Base-by-base conservation (phyloP, 2,329 filamentous ascomycete species). In the Scytalidium lignicola region DNA sequence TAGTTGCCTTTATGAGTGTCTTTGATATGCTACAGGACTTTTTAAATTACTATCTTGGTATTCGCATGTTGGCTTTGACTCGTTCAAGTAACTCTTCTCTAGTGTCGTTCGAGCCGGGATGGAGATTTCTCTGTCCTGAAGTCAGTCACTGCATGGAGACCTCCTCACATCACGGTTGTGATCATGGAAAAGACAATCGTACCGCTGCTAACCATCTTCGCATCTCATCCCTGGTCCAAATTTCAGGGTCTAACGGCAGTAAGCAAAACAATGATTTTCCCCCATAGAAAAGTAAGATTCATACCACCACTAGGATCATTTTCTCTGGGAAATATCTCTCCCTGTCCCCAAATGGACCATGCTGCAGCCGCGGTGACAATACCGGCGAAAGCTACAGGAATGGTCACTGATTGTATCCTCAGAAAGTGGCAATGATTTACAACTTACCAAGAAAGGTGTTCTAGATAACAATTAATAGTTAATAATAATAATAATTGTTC, bases 151-250 rank as follows among this genome's bases (percentile, higher is more conserved):
- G n/a, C n/a, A n/a, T n/a, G n/a, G n/a, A n/a, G n/a, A n/a, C n/a
- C n/a, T n/a, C n/a, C n/a, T n/a, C n/a, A n/a, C n/a, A n/a, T n/a
- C n/a, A n/a, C n/a, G n/a, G n/a, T n/a, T n/a, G n/a, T n/a, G n/a
- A n/a, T n/a, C n/a, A n/a, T 32, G 43, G 22, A 20, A 19, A 49
- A 17, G 44, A 29, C 19, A 39, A 74, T 37, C 85, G 69, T 78
- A 96, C 92, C 60, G 79, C 80, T 42, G 82, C 81, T 45, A 97
- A 73, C 90, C 91, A 97, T 61, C 84, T 75, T 53, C 82, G 77
- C 67, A 95, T 74, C 62, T 97, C 89, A 43, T 90, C 85, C 49
- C 77, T 74, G 0, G 88, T 90, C 92, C 92, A 97, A 9, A 67
- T 72, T 40, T 79, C 74, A 2, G 83, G 83, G 54, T 85, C 82